phyloP scores from a whole-genome alignment of 1,284 basidiomycete genomes.

The Ganoderma resinaceum region DNA sequence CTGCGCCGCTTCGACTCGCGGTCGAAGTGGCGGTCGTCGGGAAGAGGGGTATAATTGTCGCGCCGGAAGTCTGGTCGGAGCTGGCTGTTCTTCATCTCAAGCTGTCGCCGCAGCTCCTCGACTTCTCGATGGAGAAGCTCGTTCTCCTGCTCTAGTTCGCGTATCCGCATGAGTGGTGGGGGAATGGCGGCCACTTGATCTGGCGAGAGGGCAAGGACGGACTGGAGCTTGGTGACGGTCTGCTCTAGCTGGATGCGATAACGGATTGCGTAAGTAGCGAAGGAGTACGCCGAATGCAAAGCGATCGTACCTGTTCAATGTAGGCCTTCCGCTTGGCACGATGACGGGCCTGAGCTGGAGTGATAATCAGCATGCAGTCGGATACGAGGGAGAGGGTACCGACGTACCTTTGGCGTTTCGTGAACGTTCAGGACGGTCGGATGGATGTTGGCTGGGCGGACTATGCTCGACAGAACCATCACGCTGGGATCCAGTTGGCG shows the following conservation, averaged over 20 bases:
- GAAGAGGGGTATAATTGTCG: conserved; percentile 21
- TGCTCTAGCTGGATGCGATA: conserved; percentile 66
- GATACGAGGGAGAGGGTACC: neutral
- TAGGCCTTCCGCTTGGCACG: conserved; percentile 93
- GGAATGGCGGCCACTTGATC: conserved; percentile 75
- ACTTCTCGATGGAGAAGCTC: conserved; percentile 70
- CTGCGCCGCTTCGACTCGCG: conserved; percentile 68
- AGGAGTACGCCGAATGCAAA: conserved; percentile 17
- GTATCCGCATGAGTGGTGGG: conserved; percentile 71
- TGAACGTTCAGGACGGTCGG: conserved; percentile 72
- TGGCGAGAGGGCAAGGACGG: conserved; percentile 68
- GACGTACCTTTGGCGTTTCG: conserved; percentile 41
- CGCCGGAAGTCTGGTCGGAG: conserved; percentile 38
- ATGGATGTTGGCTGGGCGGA: conserved; percentile 11
- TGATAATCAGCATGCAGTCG: conserved; percentile 4
- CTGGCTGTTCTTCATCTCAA: conserved; percentile 44
- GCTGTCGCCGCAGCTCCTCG: conserved; percentile 68
- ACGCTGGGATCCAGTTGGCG: conserved; percentile 31
- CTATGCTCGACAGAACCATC: conserved; percentile 30
- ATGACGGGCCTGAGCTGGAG: conserved; percentile 85
- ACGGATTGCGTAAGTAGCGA: conserved; percentile 11
- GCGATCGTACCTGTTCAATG: conserved; percentile 77
- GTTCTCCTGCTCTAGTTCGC: conserved; percentile 81
- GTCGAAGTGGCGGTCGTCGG: conserved; percentile 49
- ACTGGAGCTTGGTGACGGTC: conserved; percentile 81